These are phyloP conservation scores for Candolleomyces eurysporus DNA, from an alignment of 768 basidiomycete species.

Conservation along the genomic window DNA sequence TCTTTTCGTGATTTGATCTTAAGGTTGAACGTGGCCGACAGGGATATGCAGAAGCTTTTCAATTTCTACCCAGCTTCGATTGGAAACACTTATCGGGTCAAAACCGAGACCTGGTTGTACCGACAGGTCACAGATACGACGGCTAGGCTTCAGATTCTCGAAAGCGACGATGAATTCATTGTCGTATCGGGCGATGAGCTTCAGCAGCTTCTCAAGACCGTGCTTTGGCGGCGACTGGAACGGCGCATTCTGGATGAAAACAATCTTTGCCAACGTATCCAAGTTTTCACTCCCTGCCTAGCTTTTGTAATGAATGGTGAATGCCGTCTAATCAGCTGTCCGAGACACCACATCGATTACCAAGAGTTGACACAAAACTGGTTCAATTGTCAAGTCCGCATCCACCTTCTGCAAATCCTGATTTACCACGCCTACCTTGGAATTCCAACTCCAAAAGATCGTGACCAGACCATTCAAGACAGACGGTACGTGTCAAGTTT, in stretches of 20 bases:
- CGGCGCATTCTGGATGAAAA: slow-evolving; percentile 8
- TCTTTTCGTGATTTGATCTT: no score
- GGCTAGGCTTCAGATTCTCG: background rate
- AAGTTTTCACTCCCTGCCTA: slow-evolving; percentile 18
- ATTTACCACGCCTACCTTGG: slow-evolving; percentile 12
- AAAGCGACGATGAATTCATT: slow-evolving; percentile 7
- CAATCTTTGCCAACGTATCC: slow-evolving; percentile 9
- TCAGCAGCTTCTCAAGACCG: background rate
- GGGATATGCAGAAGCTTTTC: slow-evolving; percentile 33
- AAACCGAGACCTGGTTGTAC: slow-evolving; percentile 3
- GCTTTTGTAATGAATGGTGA: slow-evolving; percentile 13
- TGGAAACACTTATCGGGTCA: slow-evolving; percentile 27
- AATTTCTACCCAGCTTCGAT: slow-evolving; percentile 22
- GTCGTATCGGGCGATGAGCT: background rate
- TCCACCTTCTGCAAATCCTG: slow-evolving; percentile 19
- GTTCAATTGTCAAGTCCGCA: slow-evolving; percentile 16
- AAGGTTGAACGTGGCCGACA: no score
- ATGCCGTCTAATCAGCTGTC: slow-evolving; percentile 15
- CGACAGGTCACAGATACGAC: background rate
- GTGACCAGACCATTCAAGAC: background rate
- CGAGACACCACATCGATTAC: slow-evolving; percentile 14
- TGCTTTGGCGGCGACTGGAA: no score
- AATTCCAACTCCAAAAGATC: slow-evolving; percentile 19
- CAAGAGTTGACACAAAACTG: slow-evolving; percentile 13
- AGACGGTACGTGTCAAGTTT: slow-evolving; percentile 5